Evolutionary conservation across 352 stramenopile genomes (phyloP).

Genomic region (Globisporangium abappressorium): DNA sequence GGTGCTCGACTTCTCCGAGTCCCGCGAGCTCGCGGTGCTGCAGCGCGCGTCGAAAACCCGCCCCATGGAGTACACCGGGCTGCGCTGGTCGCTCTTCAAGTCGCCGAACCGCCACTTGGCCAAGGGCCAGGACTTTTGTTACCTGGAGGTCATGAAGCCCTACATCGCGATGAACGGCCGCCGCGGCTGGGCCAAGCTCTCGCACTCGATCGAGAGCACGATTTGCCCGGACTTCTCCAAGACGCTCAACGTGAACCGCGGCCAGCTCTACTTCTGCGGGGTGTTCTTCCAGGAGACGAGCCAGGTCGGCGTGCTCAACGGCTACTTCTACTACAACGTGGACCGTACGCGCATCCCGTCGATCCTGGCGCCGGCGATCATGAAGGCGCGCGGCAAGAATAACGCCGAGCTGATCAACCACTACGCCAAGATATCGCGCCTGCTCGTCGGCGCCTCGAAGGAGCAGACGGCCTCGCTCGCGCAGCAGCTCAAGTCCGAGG

Average conservation of each 20-base stretch:
- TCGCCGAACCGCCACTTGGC: conserved; percentile 51
- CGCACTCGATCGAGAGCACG: conserved; percentile 65
- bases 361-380: conserved; percentile 43
- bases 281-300: conserved; percentile 69
- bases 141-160: conserved; percentile 69
- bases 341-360: conserved; percentile 37
- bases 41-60: conserved; percentile 28
- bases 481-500: conserved; percentile 52
- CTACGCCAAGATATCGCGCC: conserved; percentile 56
- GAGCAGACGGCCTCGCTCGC: conserved; percentile 31
- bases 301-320: conserved; percentile 41
- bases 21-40: conserved; percentile 48
- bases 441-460: conserved; percentile 31
- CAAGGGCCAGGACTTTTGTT: conserved; percentile 72
- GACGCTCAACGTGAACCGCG: conserved; percentile 44
- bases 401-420: conserved; percentile 66
- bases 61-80: conserved; percentile 52
- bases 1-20: conserved; percentile 75
- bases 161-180: conserved; percentile 51
- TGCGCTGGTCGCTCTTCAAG: conserved; percentile 71
- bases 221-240: conserved; percentile 51
- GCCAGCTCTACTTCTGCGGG: conserved; percentile 56
- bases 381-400: conserved; percentile 59
- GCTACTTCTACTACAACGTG: conserved; percentile 64
- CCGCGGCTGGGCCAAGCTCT: conserved; percentile 66